phyloP scores from a whole-genome alignment of 108 stramenopile species.

The Nitzschia palea region DNA sequence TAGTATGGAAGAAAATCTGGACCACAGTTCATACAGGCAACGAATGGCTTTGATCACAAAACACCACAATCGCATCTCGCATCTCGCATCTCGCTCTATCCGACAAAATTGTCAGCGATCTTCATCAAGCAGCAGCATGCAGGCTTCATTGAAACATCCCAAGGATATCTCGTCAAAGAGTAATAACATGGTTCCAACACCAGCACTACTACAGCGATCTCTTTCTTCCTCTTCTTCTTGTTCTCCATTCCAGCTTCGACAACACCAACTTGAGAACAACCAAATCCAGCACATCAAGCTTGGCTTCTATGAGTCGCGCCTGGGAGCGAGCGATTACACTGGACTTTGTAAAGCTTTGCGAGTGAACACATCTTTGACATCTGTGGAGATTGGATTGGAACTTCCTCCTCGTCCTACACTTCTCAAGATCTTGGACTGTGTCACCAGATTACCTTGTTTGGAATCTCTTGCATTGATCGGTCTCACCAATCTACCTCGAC shows the following conservation, averaged over 20 bases:
- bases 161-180: too few relatives aligned
- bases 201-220: too few relatives aligned
- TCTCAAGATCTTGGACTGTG: not conserved
- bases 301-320: not conserved
- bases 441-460: not conserved
- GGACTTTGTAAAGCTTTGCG: not conserved
- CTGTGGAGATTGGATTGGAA: conserved; percentile 1
- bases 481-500: not conserved
- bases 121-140: too few relatives aligned
- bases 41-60: too few relatives aligned
- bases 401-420: not conserved
- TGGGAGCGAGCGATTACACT: not conserved
- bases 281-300: not conserved
- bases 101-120: too few relatives aligned
- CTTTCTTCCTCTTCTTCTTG: too few relatives aligned
- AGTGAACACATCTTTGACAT: not conserved
- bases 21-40: too few relatives aligned
- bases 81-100: too few relatives aligned
- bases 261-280: not conserved
- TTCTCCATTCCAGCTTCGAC: not conserved
- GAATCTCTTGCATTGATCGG: not conserved
- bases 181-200: too few relatives aligned
- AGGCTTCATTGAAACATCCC: too few relatives aligned
- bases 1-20: too few relatives aligned
- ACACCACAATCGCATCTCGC: too few relatives aligned